Conservation (phyloP, 495 filamentous ascomycete species). For the Pyrenula aspistea region DNA sequence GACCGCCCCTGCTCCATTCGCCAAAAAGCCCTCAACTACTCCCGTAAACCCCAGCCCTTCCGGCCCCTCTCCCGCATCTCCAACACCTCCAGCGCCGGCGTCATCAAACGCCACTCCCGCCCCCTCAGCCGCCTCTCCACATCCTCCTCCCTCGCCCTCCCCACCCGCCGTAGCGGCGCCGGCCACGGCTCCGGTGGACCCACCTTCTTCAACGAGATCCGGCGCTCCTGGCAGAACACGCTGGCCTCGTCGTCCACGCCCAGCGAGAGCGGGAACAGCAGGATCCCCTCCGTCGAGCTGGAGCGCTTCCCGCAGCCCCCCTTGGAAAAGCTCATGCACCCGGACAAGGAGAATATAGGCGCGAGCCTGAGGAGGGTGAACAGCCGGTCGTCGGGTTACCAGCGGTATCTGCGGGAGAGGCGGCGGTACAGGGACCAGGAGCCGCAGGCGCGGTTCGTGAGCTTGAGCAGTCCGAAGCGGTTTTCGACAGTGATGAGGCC, state of each 20-base stretch:
- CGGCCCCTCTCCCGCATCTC: constrained; percentile 27
- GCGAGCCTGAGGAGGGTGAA: constrained; percentile 1
- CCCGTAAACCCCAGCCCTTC: constrained; percentile 25
- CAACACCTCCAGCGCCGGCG: constrained; percentile 27
- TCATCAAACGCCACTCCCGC: constrained; percentile 1
- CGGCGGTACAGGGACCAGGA: neutral
- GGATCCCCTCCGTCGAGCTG: constrained; percentile 22
- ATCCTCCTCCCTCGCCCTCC: constrained; percentile 14
- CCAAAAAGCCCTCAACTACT: constrained; percentile 18
- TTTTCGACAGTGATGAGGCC: neutral
- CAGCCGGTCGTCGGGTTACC: neutral
- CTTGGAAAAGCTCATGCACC: constrained; percentile 5
- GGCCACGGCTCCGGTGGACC: constrained; percentile 38
- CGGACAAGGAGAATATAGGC: constrained; percentile 9
- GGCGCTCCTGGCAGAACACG: constrained; percentile 36
- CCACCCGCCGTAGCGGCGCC: constrained; percentile 29
- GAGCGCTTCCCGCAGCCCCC: constrained; percentile 27
- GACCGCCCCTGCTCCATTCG: constrained; percentile 13
- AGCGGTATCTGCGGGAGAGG: neutral
- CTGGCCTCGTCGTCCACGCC: constrained; percentile 21
- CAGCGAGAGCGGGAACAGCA: constrained; percentile 25
- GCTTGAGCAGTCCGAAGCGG: neutral
- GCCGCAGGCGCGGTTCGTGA: neutral
- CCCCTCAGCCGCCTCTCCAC: constrained; percentile 20
- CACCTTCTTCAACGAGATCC: constrained; percentile 28